Evolutionary conservation across 2,329 filamentous ascomycete species (phyloP).

Genomic region (Chaetomium globosum): DNA sequence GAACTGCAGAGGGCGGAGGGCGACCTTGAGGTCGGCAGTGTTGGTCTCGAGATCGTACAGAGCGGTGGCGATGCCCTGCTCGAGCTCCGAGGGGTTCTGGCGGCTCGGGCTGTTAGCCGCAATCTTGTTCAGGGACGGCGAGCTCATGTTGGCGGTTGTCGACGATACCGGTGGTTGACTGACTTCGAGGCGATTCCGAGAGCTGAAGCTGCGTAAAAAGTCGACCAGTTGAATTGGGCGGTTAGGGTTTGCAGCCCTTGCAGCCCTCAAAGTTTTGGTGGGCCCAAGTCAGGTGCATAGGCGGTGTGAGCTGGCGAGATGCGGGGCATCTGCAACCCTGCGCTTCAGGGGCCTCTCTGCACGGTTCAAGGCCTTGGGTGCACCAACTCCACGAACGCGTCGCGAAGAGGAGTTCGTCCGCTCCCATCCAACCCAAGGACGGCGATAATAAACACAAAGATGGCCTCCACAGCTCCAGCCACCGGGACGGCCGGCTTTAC

Average conservation of each 20-base stretch:
- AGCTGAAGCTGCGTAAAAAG: constrained; percentile 27
- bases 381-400: not conserved
- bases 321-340: not conserved
- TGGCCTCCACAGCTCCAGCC: constrained; percentile 7
- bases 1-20: constrained; percentile 97
- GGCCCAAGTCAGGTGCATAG: constrained; percentile 18
- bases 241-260: constrained; percentile 38
- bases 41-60: constrained; percentile 99
- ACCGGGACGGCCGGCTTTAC: constrained; percentile 41
- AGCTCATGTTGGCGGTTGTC: constrained; percentile 60
- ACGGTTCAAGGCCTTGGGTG: not conserved
- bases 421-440: constrained; percentile 6
- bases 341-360: not conserved
- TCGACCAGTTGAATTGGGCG: constrained; percentile 20
- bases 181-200: constrained; percentile 19
- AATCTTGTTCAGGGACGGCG: constrained; percentile 93
- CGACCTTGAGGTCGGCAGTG: constrained; percentile 95
- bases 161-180: constrained; percentile 32
- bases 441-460: constrained; percentile 23
- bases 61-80: constrained; percentile 94
- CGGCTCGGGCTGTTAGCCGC: constrained; percentile 94
- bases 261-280: constrained; percentile 31
- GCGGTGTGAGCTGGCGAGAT: constrained; percentile 26
- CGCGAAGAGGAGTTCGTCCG: not conserved
- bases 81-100: constrained; percentile 94